A percentile compares a stretch with the other conserved stretches of the same genome.
These are phyloP conservation scores for Yarrowia deformans DNA, from an alignment of 805 yeast genomes.

Conservation along the genomic window DNA sequence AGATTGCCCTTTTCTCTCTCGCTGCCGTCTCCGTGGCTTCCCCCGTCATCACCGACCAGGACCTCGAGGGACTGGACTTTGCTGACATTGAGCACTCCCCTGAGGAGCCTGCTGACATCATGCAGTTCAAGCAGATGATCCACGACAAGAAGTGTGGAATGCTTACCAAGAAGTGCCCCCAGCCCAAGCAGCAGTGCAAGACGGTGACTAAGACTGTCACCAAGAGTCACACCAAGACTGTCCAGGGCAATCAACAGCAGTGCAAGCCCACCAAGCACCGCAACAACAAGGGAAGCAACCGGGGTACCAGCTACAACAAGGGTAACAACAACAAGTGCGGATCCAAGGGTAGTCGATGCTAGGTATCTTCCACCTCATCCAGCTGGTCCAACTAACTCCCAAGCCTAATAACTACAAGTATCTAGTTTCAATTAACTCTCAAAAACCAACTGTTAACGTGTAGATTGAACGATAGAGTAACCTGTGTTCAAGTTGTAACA, in stretches of 20 bases:
- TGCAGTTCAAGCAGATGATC: conserved; percentile 36
- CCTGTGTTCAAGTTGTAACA: no score
- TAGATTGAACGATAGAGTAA: no score
- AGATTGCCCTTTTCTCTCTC: conserved; percentile 28
- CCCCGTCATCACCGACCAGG: conserved; percentile 28
- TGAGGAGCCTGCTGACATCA: conserved; percentile 34
- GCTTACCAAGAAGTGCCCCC: conserved; percentile 33
- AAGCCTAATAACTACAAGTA: not conserved
- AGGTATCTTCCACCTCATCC: not conserved
- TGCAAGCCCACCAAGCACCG: conserved; percentile 31
- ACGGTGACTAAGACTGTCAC: conserved; percentile 32
- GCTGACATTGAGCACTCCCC: conserved; percentile 22
- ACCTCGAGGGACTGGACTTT: conserved; percentile 27
- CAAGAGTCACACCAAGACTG: conserved; percentile 31
- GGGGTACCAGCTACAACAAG: not conserved
- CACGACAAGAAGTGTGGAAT: conserved; percentile 30
- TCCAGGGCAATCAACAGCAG: conserved; percentile 35
- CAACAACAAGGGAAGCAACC: not conserved
- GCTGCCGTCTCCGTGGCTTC: conserved; percentile 27
- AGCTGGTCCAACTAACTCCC: not conserved
- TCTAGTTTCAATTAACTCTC: conserved; percentile 21
- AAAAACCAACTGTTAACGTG: not conserved
- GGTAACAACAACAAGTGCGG: conserved; percentile 12
- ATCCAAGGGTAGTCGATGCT: conserved; percentile 14
- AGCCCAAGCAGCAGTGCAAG: conserved; percentile 32